phyloP scores from a whole-genome alignment of 148 eudicot species.

The Hydrangea macrophylla region DNA sequence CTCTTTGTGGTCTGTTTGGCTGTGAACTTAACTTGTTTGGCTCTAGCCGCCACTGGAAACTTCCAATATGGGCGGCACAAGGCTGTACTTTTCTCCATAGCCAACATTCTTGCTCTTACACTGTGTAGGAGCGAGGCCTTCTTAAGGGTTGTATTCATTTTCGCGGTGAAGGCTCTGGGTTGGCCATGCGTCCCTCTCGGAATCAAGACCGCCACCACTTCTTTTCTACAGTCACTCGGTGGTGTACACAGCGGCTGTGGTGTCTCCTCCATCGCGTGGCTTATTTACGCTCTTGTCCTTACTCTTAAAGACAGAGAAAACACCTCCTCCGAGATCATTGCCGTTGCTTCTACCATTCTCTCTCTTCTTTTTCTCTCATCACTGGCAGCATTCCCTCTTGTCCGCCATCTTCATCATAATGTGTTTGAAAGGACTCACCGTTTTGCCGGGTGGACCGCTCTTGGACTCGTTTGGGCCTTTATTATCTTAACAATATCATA shows the following conservation, averaged over 20 bases:
- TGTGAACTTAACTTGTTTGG: conserved; percentile 28
- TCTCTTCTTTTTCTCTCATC: no score
- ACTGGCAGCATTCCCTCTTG: no score
- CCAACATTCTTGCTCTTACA: conserved; percentile 32
- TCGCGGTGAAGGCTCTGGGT: conserved; percentile 34
- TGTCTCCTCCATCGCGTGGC: conserved; percentile 23
- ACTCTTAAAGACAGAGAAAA: conserved; percentile 10
- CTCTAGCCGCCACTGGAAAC: conserved; percentile 32
- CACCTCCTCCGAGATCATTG: not conserved
- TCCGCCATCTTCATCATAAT: no score
- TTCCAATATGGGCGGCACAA: conserved; percentile 32
- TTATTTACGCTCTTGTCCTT: conserved; percentile 10
- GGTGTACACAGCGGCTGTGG: conserved; percentile 29
- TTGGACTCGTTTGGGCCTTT: no score
- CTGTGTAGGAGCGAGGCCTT: conserved; percentile 43
- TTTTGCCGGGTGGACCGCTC: no score
- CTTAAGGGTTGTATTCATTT: conserved; percentile 33
- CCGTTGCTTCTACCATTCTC: no score
- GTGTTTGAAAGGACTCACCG: no score
- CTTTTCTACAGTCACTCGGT: conserved; percentile 15
- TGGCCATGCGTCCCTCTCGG: conserved; percentile 34
- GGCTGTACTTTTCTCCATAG: conserved; percentile 35
- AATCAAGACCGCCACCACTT: conserved; percentile 21
- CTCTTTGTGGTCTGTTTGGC: conserved; percentile 32
- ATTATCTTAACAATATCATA: no score